A percentile compares a stretch with the other conserved stretches of the same genome.
Evolutionary conservation across 2,329 filamentous ascomycete genomes (phyloP).

Genomic region (Trichoderma koningii): DNA sequence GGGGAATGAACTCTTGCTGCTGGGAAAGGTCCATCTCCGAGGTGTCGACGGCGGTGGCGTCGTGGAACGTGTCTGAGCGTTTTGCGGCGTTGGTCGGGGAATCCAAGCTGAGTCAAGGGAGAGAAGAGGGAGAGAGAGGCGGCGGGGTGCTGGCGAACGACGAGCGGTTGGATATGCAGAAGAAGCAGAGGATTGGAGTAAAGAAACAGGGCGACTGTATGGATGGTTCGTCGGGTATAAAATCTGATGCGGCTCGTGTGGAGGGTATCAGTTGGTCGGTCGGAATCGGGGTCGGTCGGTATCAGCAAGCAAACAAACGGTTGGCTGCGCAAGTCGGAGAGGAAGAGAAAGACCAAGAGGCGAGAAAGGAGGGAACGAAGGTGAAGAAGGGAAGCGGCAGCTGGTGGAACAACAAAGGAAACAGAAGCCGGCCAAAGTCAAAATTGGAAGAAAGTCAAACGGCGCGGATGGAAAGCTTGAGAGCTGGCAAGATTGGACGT

Average conservation of each 20-base stretch:
- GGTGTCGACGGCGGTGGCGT: conserved; percentile 50
- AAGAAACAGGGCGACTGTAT: conserved; percentile 10
- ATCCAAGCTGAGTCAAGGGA: conserved; percentile 51
- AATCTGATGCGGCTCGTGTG: not conserved
- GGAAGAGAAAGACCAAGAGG: not conserved
- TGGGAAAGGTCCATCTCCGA: conserved; percentile 47
- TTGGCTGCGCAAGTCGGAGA: conserved; percentile 24
- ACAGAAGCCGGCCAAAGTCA: not conserved
- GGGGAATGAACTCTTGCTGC: conserved; percentile 23
- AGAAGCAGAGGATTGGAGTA: conserved; percentile 5
- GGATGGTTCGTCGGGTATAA: not conserved
- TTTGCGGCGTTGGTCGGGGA: conserved; percentile 44
- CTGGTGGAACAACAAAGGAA: conserved; percentile 26
- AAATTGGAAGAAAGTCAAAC: not conserved
- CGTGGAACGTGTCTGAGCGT: conserved; percentile 31
- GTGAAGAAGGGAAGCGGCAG: conserved; percentile 9
- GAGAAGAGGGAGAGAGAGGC: conserved; percentile 28
- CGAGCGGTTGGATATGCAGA: conserved; percentile 14
- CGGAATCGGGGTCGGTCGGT: conserved; percentile 30
- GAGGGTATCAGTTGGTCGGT: not conserved
- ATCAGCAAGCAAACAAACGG: conserved; percentile 9
- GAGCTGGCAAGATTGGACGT: not conserved
- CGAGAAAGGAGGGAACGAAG: not conserved
- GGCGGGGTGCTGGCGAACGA: conserved; percentile 28
- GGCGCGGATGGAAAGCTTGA: no score